These are phyloP conservation scores for Yamadazyma triangularis DNA, from an alignment of 1,139 yeast genomes.

Conservation along the genomic window DNA sequence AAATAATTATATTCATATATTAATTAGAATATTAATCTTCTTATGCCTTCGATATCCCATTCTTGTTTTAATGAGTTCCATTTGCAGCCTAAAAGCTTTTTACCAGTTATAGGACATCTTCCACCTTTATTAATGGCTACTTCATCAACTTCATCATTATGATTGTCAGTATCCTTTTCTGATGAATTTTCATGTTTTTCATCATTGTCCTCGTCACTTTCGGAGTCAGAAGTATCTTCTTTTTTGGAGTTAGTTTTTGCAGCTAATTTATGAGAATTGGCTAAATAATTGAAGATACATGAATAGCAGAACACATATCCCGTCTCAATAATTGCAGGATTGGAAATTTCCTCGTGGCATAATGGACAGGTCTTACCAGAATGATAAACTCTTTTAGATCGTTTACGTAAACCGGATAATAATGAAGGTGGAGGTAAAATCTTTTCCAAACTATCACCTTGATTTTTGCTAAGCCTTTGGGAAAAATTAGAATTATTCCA, in stretches of 20 bases:
- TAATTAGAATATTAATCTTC: constrained; percentile 58
- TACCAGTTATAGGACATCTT: constrained; percentile 82
- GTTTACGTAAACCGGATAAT: constrained; percentile 13
- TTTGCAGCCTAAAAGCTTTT: constrained; percentile 64
- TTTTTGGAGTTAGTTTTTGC: constrained; percentile 19
- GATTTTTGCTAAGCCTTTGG: constrained; percentile 51
- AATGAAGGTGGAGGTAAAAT: constrained; percentile 53
- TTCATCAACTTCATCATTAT: neutral
- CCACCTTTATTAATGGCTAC: constrained; percentile 51
- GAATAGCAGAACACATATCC: constrained; percentile 89
- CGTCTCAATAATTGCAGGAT: constrained; percentile 87
- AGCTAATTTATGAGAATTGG: constrained; percentile 38
- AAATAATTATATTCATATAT: too few relatives aligned
- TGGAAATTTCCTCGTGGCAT: constrained; percentile 61
- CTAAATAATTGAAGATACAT: constrained; percentile 69
- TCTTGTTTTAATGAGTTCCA: constrained; percentile 54
- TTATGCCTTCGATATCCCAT: constrained; percentile 74
- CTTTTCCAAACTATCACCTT: constrained; percentile 44
- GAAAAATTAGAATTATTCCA: constrained; percentile 84
- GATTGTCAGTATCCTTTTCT: constrained; percentile 8
- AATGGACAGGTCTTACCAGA: constrained; percentile 57
- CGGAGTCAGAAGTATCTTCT: constrained; percentile 13
- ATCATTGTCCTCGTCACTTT: constrained; percentile 14
- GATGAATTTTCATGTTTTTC: constrained; percentile 17
- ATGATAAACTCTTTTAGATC: constrained; percentile 16